Conservation (phyloP, 1,284 basidiomycete genomes). For the Rhizoctonia solani region DNA sequence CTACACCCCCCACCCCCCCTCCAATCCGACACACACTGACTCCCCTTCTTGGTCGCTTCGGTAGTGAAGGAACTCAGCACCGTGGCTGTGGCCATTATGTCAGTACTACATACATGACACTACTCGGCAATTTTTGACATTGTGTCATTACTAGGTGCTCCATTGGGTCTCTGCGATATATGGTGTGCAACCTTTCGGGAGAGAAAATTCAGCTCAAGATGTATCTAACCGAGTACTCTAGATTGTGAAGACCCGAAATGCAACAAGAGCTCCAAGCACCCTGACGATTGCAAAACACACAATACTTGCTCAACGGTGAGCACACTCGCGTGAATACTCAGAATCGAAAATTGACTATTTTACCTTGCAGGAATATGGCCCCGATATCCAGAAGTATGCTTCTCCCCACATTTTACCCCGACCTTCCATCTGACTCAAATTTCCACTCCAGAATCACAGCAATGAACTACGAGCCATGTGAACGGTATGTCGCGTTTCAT, state of each 20-base stretch:
- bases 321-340: background rate
- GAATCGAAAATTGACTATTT: background rate
- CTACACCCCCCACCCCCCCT: background rate
- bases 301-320: slow-evolving; percentile 31
- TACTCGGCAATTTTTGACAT: slow-evolving; percentile 11
- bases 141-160: slow-evolving; percentile 1
- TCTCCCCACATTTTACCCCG: slow-evolving; percentile 26
- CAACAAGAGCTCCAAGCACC: slow-evolving; percentile 35
- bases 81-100: slow-evolving; percentile 67
- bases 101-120: slow-evolving; percentile 42
- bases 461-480: slow-evolving; percentile 35
- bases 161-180: slow-evolving; percentile 34
- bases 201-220: background rate
- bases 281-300: slow-evolving; percentile 31
- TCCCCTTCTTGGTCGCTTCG: slow-evolving; percentile 23
- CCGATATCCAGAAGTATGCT: slow-evolving; percentile 33
- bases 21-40: slow-evolving; percentile 8
- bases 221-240: slow-evolving; percentile 21
- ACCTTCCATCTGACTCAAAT: slow-evolving; percentile 27
- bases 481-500: slow-evolving; percentile 14
- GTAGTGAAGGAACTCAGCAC: slow-evolving; percentile 73
- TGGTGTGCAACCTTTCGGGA: background rate
- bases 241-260: slow-evolving; percentile 36
- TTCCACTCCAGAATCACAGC: slow-evolving; percentile 21
- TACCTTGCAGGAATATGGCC: slow-evolving; percentile 19